phyloP scores from a whole-genome alignment of 225 moss, liverwort and hornwort genomes.

The Pleurozium schreberi region DNA sequence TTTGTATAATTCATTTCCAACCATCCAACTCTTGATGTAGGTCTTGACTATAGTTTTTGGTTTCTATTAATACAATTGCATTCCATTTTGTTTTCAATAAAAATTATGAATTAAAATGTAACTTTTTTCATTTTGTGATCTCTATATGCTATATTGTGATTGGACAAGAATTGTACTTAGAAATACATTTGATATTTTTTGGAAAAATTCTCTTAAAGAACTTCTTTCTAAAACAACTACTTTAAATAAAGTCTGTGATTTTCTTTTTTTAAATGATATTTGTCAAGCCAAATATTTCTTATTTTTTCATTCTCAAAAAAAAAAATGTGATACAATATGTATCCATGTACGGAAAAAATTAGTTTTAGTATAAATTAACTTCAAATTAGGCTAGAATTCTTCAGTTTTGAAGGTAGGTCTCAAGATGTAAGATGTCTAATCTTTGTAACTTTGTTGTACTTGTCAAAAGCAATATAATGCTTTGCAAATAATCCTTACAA shows the following conservation, averaged over 20 bases:
- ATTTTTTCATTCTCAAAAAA: neutral
- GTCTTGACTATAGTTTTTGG: neutral
- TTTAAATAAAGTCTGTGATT: neutral
- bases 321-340: neutral
- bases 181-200: too few species aligned
- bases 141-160: neutral
- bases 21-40: neutral
- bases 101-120: neutral
- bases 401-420: neutral
- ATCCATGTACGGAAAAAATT: neutral
- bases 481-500: neutral
- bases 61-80: neutral
- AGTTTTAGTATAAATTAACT: neutral
- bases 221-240: neutral
- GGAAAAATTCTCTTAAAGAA: too few species aligned
- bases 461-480: neutral
- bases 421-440: neutral
- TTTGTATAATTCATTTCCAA: neutral
- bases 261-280: neutral
- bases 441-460: neutral
- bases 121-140: neutral
- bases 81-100: neutral
- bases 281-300: too few species aligned
- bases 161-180: neutral
- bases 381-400: neutral